A percentile compares a stretch with the other conserved stretches of the same genome.
phyloP scores from a whole-genome alignment of 345 rosid genomes.

The Eucalyptus paniculata region DNA sequence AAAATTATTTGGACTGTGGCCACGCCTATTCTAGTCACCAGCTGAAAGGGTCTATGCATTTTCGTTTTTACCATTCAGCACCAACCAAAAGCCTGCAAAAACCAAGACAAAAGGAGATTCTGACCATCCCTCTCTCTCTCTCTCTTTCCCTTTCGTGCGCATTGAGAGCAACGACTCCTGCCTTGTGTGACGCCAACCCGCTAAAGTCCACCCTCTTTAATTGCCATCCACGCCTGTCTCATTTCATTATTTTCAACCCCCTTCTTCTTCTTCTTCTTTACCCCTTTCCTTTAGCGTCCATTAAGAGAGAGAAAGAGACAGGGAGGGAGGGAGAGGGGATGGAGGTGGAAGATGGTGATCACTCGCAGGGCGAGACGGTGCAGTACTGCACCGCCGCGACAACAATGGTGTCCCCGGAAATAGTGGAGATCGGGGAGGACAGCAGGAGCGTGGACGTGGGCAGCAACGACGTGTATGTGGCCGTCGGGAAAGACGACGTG shows the following conservation, averaged over 20 bases:
- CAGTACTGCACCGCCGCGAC: conserved; percentile 1
- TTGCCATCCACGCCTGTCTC: not conserved
- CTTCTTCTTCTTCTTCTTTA: not conserved
- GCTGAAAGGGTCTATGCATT: not conserved
- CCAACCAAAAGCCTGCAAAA: conserved; percentile 10
- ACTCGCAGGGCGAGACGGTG: not conserved
- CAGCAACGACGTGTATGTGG: conserved; percentile 44
- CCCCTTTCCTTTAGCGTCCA: not conserved
- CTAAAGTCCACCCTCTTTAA: not conserved
- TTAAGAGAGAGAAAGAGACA: not conserved
- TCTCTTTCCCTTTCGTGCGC: conserved; percentile 9
- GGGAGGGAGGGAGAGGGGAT: not conserved
- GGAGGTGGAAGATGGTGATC: not conserved
- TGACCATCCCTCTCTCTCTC: not conserved
- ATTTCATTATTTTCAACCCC: not conserved
- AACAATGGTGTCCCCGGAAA: conserved; percentile 34
- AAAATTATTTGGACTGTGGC: not conserved
- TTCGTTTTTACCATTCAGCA: not conserved
- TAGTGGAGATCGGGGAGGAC: conserved; percentile 56
- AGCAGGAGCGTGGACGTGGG: conserved; percentile 4
- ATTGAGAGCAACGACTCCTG: conserved; percentile 32
- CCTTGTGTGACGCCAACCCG: not conserved
- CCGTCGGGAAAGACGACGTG: conserved; percentile 51
- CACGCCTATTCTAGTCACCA: not conserved
- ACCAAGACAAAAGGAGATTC: conserved; percentile 19